These are phyloP conservation scores for Alternaria brassicicola DNA, from an alignment of 2,329 filamentous ascomycete genomes.

Conservation along the genomic window DNA sequence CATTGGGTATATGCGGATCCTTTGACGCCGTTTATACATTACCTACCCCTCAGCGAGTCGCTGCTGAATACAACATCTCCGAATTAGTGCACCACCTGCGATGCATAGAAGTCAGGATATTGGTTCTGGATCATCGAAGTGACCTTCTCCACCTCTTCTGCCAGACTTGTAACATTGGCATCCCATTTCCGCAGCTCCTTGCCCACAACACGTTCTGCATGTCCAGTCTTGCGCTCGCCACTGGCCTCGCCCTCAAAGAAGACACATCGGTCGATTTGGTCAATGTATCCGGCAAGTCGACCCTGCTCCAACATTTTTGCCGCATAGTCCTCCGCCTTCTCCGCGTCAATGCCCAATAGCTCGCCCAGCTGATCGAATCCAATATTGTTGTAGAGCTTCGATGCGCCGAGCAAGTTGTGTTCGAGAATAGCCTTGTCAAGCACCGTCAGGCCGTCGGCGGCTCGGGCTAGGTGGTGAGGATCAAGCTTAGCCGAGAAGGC, in stretches of 20 bases:
- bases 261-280: constrained; percentile 88
- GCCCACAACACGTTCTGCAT: constrained; percentile 64
- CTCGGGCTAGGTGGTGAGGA: constrained; percentile 88
- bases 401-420: constrained; percentile 90
- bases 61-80: neutral
- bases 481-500: constrained; percentile 81
- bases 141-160: constrained; percentile 88
- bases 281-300: constrained; percentile 83
- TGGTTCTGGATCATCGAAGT: constrained; percentile 80
- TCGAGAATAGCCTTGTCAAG: constrained; percentile 92
- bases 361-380: constrained; percentile 71
- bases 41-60: neutral
- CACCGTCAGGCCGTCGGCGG: constrained; percentile 89
- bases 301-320: constrained; percentile 96
- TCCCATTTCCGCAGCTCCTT: constrained; percentile 87
- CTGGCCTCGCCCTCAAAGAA: constrained; percentile 83
- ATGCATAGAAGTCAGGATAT: constrained; percentile 67
- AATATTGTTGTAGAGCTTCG: constrained; percentile 61
- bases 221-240: constrained; percentile 69
- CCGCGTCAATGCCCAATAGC: constrained; percentile 77
- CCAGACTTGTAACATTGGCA: constrained; percentile 80
- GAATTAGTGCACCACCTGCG: constrained; percentile 47
- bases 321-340: constrained; percentile 87
- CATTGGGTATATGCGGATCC: constrained; percentile 10
- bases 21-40: constrained; percentile 9